Evolutionary conservation across 768 basidiomycete species (phyloP), one percentile per base, ranked within the genome.

Genomic region (Rhodotorula sphaerocarpa): DNA sequence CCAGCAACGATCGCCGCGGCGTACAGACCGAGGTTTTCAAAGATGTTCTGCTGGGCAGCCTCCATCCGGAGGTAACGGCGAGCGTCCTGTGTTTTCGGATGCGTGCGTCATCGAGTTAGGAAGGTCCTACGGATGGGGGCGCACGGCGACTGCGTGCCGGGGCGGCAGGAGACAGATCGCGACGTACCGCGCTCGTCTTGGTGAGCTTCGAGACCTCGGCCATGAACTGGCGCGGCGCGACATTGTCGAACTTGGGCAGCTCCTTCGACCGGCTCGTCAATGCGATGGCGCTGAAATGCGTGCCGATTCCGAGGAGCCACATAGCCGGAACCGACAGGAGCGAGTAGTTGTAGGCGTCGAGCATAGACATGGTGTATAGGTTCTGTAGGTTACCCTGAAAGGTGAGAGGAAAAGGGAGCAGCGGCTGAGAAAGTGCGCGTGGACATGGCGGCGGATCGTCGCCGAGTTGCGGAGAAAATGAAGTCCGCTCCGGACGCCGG

Each of bases 281-380:
- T 44, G 18, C 14, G 28, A 59, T 59, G 28, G 59, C 64, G 21
- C 20, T 20, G 30, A 46, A 60, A 45, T 66, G 64, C 1, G 54
- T 4, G 3, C 21, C 14, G 36, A 66, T 60, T n/a, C 28, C 48
- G 27, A 53, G 1, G 1, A 28, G 16, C 54, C 57, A 65, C 10
- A 59, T 45, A n/a, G 58, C 63, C 6, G 63, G 63, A n/a, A 65
- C 28, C 16, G 58, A 50, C n/a, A 56, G 59, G 63, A 60, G 55
- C 25, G 63, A 65, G 58, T 60, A 65, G 43, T 65, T 62, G 52
- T 42, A 42, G 30, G 42, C 18, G 21, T 41, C 50, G 50, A 43
- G 20, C 9, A 44, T 25, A 9, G 57, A 43, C 53, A 50, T 50
- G 6, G 21, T 48, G 25, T 14, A n/a, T 48, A 28, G 47, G 11